Percentiles rank a stretch among this genome's conserved stretches.
These are phyloP conservation scores for Colletotrichum salicis DNA, from an alignment of 2,329 filamentous ascomycete genomes.

Conservation along the genomic window DNA sequence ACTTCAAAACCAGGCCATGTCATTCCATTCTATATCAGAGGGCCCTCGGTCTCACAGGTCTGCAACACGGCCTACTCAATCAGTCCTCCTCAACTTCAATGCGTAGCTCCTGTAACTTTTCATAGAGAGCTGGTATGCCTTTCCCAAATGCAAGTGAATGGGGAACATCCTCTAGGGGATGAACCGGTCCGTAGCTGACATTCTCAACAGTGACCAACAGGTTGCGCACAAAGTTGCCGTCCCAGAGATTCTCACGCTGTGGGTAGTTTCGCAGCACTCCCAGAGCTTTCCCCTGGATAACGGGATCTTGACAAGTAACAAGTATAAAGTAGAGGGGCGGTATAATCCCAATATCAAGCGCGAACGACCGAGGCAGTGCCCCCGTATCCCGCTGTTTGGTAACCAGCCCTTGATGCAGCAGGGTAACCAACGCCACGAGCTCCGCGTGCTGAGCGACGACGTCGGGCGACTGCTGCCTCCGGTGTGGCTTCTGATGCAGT, in stretches of 20 bases:
- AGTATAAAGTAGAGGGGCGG: slow-evolving; percentile 23
- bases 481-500: slow-evolving; percentile 17
- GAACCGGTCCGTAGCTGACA: not conserved
- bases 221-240: slow-evolving; percentile 20
- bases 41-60: not conserved
- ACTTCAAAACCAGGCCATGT: not conserved
- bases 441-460: slow-evolving; percentile 16
- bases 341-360: slow-evolving; percentile 27
- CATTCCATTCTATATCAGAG: not conserved
- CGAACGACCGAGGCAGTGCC: slow-evolving; percentile 17
- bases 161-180: slow-evolving; percentile 7
- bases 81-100: slow-evolving; percentile 3
- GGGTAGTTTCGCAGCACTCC: slow-evolving; percentile 18
- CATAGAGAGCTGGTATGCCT: slow-evolving; percentile 23
- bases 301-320: slow-evolving; percentile 10
- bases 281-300: slow-evolving; percentile 14
- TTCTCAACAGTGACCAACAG: slow-evolving; percentile 20
- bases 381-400: slow-evolving; percentile 1
- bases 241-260: slow-evolving; percentile 17
- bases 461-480: not conserved
- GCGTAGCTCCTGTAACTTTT: slow-evolving; percentile 12
- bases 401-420: slow-evolving; percentile 15
- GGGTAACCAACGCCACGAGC: slow-evolving; percentile 3
- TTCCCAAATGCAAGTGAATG: slow-evolving; percentile 16
- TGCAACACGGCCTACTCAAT: slow-evolving; percentile 51